Base-by-base conservation (phyloP, 2,329 filamentous ascomycete genomes). In the Pseudogymnoascus sp. region DNA sequence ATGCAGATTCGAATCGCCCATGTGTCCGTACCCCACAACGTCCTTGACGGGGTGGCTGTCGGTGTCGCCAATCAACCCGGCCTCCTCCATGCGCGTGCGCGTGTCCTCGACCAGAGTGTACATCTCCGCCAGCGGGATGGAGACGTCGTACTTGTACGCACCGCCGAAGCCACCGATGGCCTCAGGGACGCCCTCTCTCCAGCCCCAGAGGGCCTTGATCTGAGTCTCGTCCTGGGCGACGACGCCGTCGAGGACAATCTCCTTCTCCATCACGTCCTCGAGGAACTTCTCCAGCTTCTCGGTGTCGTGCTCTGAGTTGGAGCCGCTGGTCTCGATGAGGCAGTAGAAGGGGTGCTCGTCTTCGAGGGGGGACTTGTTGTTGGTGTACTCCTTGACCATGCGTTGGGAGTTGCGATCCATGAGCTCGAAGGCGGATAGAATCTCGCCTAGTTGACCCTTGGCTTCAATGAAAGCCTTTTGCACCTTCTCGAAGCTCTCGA, bases 71-170 rank as follows among this genome's bases (percentile, higher is more conserved):
- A 96, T 79, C 2, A 97, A 80, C 0, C 91, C 91, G 32, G 87
- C 86, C 60, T 86, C 80, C 1, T 81, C 80, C 66, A 99, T 81
- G 60, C 86, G 85, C 60, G 83, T 84, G 65, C 88, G 83, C 20
- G 87, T 88, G 68, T 97, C 94, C 66, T 94, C 89, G 30, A 99
- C 94, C 30, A 99, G 80, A 67, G 83, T 79, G 76, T 99, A 99
- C 69, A 99, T 84, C 67, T 96, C 87, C 11, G 83, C 76, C 28
- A 99, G 81, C 1, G 94, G 94, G 66, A 99, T 96, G 6, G 94
- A 97, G 32, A 99, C 81, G 71, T 99, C 94, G 74, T 99, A 99
- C 77, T 99, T 99, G 82, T 99, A 99, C 7, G 94, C 92, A 47
- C 92, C 94, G 62, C 94, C 95, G 76, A 89, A 91, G 73, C 97